These are phyloP conservation scores for Pichia scutulata DNA, from an alignment of 805 yeast species.

Conservation along the genomic window DNA sequence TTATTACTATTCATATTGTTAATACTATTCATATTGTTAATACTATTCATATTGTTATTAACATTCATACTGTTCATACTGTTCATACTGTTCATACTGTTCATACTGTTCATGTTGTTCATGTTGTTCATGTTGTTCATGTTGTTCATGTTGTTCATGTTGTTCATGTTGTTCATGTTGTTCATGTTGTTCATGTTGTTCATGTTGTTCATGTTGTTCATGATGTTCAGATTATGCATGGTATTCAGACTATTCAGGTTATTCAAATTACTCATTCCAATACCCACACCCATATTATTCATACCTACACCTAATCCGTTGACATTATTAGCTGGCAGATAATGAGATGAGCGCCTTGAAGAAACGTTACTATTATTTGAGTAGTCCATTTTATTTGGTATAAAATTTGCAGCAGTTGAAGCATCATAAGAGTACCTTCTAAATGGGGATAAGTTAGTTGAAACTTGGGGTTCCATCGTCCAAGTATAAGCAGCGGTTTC, in stretches of 20 bases:
- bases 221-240: neutral
- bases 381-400: conserved; percentile 7
- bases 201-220: neutral
- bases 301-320: neutral
- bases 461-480: conserved; percentile 21
- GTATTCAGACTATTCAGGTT: neutral
- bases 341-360: neutral
- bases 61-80: neutral
- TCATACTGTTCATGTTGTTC: neutral
- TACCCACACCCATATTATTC: neutral
- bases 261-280: neutral
- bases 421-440: conserved; percentile 23
- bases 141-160: neutral
- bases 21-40: neutral
- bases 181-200: neutral
- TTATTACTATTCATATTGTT: neutral
- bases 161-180: neutral
- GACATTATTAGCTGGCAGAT: neutral
- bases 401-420: conserved; percentile 11
- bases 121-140: neutral
- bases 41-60: neutral
- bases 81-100: neutral
- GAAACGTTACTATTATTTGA: neutral
- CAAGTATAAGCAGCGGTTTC: conserved; percentile 8
- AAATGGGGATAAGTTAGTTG: conserved; percentile 15